Percentiles rank a stretch among this genome's conserved stretches.
phyloP scores from a whole-genome alignment of 768 basidiomycete species.

The Artomyces pyxidatus region DNA sequence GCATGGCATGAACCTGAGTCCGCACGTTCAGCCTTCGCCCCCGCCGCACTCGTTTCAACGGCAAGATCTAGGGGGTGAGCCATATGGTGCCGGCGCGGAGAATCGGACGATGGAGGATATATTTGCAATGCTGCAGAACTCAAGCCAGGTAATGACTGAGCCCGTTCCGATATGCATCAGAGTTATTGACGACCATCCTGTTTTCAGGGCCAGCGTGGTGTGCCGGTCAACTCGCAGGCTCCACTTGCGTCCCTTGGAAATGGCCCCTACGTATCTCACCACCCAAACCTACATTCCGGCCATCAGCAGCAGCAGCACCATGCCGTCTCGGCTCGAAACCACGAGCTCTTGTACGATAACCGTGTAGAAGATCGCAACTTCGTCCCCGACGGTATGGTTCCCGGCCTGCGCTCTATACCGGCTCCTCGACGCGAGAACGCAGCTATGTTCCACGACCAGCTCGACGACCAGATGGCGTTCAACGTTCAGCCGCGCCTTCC shows the following conservation, averaged over 20 bases:
- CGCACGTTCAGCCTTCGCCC: slow-evolving; percentile 33
- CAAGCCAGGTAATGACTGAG: slow-evolving; percentile 52
- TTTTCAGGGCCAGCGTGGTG: slow-evolving; percentile 11
- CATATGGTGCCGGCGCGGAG: slow-evolving; percentile 34
- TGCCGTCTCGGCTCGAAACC: slow-evolving; percentile 36
- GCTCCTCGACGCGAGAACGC: slow-evolving; percentile 51
- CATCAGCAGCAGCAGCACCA: slow-evolving; percentile 25
- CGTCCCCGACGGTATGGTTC: slow-evolving; percentile 80
- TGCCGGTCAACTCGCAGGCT: slow-evolving; percentile 14
- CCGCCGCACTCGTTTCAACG: slow-evolving; percentile 41
- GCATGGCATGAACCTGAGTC: slow-evolving; percentile 32
- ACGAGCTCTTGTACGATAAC: slow-evolving; percentile 67
- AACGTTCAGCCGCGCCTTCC: slow-evolving; percentile 45
- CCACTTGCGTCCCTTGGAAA: slow-evolving; percentile 20
- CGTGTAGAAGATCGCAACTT: slow-evolving; percentile 71
- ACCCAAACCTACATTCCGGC: slow-evolving; percentile 27
- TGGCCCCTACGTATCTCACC: slow-evolving; percentile 19
- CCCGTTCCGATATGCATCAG: slow-evolving; percentile 17
- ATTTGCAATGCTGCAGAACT: slow-evolving; percentile 72
- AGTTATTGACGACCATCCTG: neutral
- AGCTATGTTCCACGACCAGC: slow-evolving; percentile 45
- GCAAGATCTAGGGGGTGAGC: slow-evolving; percentile 33
- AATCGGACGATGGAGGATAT: slow-evolving; percentile 70
- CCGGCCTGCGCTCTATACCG: slow-evolving; percentile 64
- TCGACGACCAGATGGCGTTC: slow-evolving; percentile 57